Base-by-base conservation (phyloP, 176 grass and related monocot genomes). In the Aegilops umbellulata region DNA sequence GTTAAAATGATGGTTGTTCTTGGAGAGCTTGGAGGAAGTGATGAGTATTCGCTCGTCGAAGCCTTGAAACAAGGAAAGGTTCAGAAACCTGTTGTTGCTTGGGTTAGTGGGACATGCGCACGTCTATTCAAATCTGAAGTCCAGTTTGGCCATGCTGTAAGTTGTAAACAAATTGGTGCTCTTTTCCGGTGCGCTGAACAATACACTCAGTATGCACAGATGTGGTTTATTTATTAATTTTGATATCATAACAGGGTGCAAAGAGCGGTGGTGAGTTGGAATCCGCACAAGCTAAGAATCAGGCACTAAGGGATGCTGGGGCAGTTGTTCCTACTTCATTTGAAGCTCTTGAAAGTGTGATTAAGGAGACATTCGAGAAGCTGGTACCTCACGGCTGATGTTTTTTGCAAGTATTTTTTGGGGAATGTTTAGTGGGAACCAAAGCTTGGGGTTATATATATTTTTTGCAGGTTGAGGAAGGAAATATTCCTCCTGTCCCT, bases 1-100 rank as follows among this genome's bases (percentile, higher is more conserved):
- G 87, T 99, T 66, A 99, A 96, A 86, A 99, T 99, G 97, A 99
- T 99, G 80, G 94, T 99, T 86, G 94, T 99, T 84, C 94, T 99
- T 61, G 97, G 97, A 8, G 97, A 99, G 91, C 92, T 99, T 82
- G 97, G 97, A 57, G 97, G 97, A 81, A 91, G 68, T 47, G 97
- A 99, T 3, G 97, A 99, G 82, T 99, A 99, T 64, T 99, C 97
- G 73, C 90, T 99, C 22, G 97, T 99, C 11, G 94, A 99, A 67
- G 97, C 94, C 42, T 89, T 99, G 87, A 99, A 96, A 84, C 88
- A 99, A 90, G 97, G 94, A 71, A 96, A 93, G 82, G 97, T 99
- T 69, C 89, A 99, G 74, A 99, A 99, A 94, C 97, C 94, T 73
- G 92, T 99, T 58, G 94, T 99, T 78, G 97, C 97, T 69, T 99